Conservation (phyloP, 805 yeast genomes). For the Saturnispora ahearnii region DNA sequence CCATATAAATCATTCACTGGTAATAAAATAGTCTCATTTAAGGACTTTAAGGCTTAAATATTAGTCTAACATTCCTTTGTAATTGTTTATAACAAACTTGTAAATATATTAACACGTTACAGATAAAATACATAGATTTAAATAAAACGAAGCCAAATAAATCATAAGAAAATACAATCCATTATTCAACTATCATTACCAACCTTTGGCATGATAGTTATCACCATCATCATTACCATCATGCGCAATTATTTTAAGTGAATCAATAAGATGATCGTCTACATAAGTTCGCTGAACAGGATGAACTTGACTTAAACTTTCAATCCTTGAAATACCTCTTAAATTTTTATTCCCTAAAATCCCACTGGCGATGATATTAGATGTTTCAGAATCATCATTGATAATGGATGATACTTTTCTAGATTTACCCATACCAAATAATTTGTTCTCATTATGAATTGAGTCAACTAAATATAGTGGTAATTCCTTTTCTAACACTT, state of each 20-base stretch:
- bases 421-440: slow-evolving; percentile 7
- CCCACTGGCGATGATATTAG: slow-evolving; percentile 21
- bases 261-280: neutral
- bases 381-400: neutral
- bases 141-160: neutral
- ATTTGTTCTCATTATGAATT: slow-evolving; percentile 23
- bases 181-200: slow-evolving; percentile 20
- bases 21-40: slow-evolving; percentile 19
- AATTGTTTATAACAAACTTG: neutral
- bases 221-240: slow-evolving; percentile 26
- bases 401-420: neutral
- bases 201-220: slow-evolving; percentile 35
- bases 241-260: neutral
- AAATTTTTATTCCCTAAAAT: slow-evolving; percentile 18
- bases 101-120: slow-evolving; percentile 29
- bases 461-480: slow-evolving; percentile 25
- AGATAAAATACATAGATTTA: neutral
- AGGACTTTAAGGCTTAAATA: slow-evolving; percentile 16
- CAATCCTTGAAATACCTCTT: neutral
- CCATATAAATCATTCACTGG: slow-evolving; percentile 13
- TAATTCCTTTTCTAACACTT: slow-evolving; percentile 22
- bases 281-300: neutral
- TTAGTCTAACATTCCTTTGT: neutral
- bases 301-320: neutral
- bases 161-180: neutral